A percentile compares a stretch with the other conserved stretches of the same genome.
These are phyloP conservation scores for Camellia granthamiana DNA, from an alignment of 148 eudicot genomes.

Conservation along the genomic window DNA sequence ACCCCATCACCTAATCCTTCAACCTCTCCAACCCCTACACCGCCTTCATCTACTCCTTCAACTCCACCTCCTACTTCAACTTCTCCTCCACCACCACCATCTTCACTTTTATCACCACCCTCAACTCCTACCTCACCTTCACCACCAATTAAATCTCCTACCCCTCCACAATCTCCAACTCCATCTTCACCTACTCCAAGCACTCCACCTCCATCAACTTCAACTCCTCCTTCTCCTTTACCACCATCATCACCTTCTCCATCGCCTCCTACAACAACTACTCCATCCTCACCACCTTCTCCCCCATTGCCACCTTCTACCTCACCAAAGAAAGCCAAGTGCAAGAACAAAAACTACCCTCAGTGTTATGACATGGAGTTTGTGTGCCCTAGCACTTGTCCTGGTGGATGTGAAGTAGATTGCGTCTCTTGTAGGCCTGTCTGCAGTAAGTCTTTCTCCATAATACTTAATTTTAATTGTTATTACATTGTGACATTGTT, in stretches of 20 bases:
- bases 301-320: slow-evolving; percentile 8
- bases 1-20: slow-evolving; percentile 11
- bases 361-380: neutral
- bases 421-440: slow-evolving; percentile 41
- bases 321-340: slow-evolving; percentile 32
- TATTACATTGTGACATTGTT: too few relatives aligned
- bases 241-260: slow-evolving; percentile 1
- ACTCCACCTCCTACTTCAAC: neutral
- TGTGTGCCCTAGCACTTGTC: slow-evolving; percentile 35
- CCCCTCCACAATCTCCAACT: neutral
- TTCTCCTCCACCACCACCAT: neutral
- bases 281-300: neutral
- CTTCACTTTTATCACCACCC: neutral
- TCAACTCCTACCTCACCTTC: neutral
- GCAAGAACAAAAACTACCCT: slow-evolving; percentile 27
- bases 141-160: too few relatives aligned
- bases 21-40: slow-evolving; percentile 8
- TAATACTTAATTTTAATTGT: too few relatives aligned
- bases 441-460: slow-evolving; percentile 13
- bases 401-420: slow-evolving; percentile 39
- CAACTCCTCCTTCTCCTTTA: too few relatives aligned
- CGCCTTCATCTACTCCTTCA: slow-evolving; percentile 16
- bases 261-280: neutral
- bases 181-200: neutral
- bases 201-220: neutral